Percentiles rank a stretch among this genome's conserved stretches.
Evolutionary conservation across 495 filamentous ascomycete species (phyloP).

Genomic region (Letharia lupina): DNA sequence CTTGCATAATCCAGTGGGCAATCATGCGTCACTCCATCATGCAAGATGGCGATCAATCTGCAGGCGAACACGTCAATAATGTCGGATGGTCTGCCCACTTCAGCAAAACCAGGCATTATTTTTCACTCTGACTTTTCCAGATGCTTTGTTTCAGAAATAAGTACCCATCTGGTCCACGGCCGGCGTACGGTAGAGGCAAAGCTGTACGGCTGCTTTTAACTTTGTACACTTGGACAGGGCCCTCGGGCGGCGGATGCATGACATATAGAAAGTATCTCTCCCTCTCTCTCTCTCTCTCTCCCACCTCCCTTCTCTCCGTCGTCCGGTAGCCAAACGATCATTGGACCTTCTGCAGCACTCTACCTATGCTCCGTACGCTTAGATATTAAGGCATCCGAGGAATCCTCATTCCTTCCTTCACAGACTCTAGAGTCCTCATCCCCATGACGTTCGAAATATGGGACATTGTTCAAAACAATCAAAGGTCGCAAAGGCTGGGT

Average conservation of each 20-base stretch:
- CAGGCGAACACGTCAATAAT: background rate
- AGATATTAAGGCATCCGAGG: background rate
- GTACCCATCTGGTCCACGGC: too few species aligned
- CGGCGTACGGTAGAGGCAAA: too few species aligned
- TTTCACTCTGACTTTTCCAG: background rate
- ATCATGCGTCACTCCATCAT: conserved; percentile 2
- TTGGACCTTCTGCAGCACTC: background rate
- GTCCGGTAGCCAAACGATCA: background rate
- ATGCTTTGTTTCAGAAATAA: too few species aligned
- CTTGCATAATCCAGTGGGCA: conserved; percentile 7
- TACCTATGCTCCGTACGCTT: background rate
- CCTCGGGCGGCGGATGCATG: conserved; percentile 6
- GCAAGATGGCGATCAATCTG: conserved; percentile 8
- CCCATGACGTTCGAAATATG: background rate
- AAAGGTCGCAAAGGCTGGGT: background rate
- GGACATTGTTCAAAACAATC: background rate
- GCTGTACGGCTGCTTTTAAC: background rate
- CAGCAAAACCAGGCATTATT: background rate
- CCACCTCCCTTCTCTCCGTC: background rate
- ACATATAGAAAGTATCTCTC: background rate
- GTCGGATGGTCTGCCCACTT: background rate
- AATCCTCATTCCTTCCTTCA: background rate
- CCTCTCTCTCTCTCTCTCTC: too few species aligned
- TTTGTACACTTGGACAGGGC: background rate
- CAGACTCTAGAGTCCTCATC: background rate